These are phyloP conservation scores for Lippia alba DNA, from an alignment of 305 asterid species.

Conservation along the genomic window DNA sequence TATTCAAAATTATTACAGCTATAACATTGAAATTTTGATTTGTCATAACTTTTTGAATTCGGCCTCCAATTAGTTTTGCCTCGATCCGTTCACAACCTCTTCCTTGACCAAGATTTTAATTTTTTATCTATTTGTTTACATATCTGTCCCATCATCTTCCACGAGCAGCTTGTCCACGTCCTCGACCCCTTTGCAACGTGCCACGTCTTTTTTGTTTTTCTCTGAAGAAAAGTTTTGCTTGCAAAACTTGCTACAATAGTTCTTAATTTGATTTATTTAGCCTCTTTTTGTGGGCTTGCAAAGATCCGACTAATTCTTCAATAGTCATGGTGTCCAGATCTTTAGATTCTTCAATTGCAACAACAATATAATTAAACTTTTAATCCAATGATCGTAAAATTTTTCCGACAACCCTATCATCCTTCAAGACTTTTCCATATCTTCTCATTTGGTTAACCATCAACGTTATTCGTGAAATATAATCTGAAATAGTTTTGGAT, in stretches of 20 bases:
- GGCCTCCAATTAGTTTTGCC: neutral
- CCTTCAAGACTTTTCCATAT: no score
- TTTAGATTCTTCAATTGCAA: slow-evolving; percentile 18
- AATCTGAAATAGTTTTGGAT: no score
- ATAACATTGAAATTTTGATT: neutral
- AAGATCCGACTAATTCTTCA: slow-evolving; percentile 18
- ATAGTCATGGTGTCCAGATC: slow-evolving; percentile 26
- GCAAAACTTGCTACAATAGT: neutral
- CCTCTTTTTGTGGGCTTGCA: slow-evolving; percentile 3
- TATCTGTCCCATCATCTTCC: neutral
- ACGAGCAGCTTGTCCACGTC: neutral
- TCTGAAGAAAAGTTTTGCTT: neutral
- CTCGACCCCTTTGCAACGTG: slow-evolving; percentile 11
- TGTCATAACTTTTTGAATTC: neutral
- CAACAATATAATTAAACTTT: no score
- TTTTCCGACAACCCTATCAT: no score
- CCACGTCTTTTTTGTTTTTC: neutral
- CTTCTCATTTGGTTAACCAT: no score
- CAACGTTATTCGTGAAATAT: no score
- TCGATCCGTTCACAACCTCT: neutral
- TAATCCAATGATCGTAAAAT: no score
- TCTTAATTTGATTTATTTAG: neutral
- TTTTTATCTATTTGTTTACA: neutral
- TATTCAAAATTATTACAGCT: neutral
- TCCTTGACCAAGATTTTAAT: neutral